Evolutionary conservation across 1,284 basidiomycete genomes (phyloP), one percentile per base, ranked within the genome.

Genomic region (Apiotrichum akiyoshidainum): DNA sequence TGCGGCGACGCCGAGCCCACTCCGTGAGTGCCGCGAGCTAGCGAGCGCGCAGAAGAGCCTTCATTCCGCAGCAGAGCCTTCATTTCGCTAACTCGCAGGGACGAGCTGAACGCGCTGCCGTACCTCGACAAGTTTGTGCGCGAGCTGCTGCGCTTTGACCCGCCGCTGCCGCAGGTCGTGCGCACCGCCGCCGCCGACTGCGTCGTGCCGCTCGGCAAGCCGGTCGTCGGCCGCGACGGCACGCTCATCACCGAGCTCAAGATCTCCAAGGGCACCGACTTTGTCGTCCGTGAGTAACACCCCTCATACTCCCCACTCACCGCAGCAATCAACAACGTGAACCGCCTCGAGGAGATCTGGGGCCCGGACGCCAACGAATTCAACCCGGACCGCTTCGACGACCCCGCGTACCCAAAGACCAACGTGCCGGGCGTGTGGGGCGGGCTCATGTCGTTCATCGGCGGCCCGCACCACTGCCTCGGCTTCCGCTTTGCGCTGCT

Each of bases 331-430:
- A 61, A 54, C 54, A 44, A 52, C 9, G 81, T 88, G 65, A 88
- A 91, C 76, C 83, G 82, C 64, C 80, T 79, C 59, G 68, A 67
- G 52, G 78, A 78, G 35, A 76, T 88, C 48, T 92, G 87, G 84
- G 89, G 90, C 4, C 76, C 80, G 34, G 86, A 90, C 72, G 87
- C 86, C n/a, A 71, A 77, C 34, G 78, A 79, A 59, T 90, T 89
- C 79, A 83, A 74, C 55, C 74, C 74, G 1, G 66, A 70, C 42
- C 58, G 74, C 39, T 73, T 59, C 58, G 57, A 65, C 22, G 26
- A 55, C 47, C 55, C 62, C 19, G 52, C 54, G 19, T 44, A 60
- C 42, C 60, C 78, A 44, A 79, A 78, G 54, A 76, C 74, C 8
- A 78, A 75, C 41, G 81, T 87, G 22, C 84, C 83, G 22, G 86